A percentile compares a stretch with the other conserved stretches of the same genome.
phyloP scores from a whole-genome alignment of 257 asterid genomes.

The Hygrophila difformis region DNA sequence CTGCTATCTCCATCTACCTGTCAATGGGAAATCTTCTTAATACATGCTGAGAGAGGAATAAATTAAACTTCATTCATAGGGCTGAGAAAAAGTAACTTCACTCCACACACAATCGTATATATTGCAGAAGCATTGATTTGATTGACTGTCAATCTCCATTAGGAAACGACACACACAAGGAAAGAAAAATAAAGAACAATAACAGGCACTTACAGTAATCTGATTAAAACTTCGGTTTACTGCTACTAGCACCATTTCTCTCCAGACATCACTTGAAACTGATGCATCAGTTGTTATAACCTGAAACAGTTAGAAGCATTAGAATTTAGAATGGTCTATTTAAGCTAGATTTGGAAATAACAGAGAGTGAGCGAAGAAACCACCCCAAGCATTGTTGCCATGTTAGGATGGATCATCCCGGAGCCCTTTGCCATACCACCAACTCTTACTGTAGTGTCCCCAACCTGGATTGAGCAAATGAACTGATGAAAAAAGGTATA shows the following conservation, averaged over 20 bases:
- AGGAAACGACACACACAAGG: background rate
- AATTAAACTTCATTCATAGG: background rate
- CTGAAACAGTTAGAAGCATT: constrained; percentile 42
- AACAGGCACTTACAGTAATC: constrained; percentile 64
- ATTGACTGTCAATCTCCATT: background rate
- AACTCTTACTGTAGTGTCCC: constrained; percentile 54
- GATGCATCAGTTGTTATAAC: constrained; percentile 90
- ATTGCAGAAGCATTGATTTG: background rate
- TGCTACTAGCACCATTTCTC: constrained; percentile 78
- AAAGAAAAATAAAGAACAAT: constrained; percentile 10
- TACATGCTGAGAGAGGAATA: no score
- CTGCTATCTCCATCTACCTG: constrained; percentile 98
- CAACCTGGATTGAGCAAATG: constrained; percentile 40
- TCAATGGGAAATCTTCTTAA: constrained; percentile 20
- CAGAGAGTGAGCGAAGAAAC: constrained; percentile 17
- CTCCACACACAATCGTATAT: background rate
- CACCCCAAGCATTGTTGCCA: constrained; percentile 99
- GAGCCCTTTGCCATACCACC: constrained; percentile 99
- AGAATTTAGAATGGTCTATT: constrained; percentile 12
- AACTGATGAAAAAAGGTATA: constrained; percentile 7
- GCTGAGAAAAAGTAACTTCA: constrained; percentile 4
- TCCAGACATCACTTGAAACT: constrained; percentile 82
- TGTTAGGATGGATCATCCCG: constrained; percentile 98
- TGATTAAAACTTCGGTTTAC: constrained; percentile 94
- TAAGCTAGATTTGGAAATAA: constrained; percentile 1